A percentile compares a stretch with the other conserved stretches of the same genome.
Evolutionary conservation across 176 grass and related monocot species (phyloP).

Genomic region (Rhynchospora tenuis): DNA sequence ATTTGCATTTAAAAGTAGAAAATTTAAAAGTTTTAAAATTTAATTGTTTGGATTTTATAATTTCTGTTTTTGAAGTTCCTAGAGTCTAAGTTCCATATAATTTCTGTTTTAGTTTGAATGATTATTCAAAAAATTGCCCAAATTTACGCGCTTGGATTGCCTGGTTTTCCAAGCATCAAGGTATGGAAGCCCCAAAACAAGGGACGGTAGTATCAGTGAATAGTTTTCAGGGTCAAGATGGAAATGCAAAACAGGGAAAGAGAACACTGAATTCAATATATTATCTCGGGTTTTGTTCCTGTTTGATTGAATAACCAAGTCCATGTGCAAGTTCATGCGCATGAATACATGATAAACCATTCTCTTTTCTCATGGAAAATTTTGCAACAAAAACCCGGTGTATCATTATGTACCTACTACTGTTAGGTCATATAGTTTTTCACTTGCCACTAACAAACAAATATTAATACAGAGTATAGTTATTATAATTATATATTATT

Average conservation of each 20-base stretch:
- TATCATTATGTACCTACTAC: not conserved
- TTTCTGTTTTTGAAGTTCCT: no score
- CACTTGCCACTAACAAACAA: not conserved
- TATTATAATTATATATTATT: no score
- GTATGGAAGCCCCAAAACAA: not conserved
- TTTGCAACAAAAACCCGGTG: not conserved
- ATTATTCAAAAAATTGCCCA: not conserved
- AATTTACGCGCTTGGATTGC: not conserved
- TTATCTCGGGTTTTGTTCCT: not conserved
- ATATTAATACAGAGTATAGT: no score
- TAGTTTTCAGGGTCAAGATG: not conserved
- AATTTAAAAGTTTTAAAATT: no score
- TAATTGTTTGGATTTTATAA: no score
- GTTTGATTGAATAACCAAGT: not conserved
- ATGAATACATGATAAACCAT: not conserved
- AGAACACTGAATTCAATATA: slow-evolving; percentile 6
- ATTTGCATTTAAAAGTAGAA: no score
- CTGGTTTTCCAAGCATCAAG: not conserved
- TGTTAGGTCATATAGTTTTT: not conserved
- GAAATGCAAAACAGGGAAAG: slow-evolving; percentile 14
- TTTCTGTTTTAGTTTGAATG: not conserved
- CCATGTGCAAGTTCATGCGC: not conserved
- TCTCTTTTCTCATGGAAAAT: not conserved
- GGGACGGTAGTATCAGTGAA: not conserved
- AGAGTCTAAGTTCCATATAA: no score